Percentiles rank a stretch among this genome's conserved stretches.
Conservation (phyloP, 106 monocot genomes). For the Acanthochlamys bracteata region DNA sequence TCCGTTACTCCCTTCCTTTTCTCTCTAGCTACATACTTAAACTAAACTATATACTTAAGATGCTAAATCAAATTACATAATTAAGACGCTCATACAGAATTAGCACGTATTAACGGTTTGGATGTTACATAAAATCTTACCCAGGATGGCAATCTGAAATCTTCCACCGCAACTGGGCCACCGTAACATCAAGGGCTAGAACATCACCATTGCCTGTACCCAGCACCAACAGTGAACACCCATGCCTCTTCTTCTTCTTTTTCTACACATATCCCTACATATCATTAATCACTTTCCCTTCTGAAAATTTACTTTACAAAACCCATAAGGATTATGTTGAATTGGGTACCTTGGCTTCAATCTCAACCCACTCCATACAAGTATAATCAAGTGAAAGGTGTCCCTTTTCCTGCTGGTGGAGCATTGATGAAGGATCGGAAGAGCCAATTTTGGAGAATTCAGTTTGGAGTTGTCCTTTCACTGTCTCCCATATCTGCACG, state of each 20-base stretch:
- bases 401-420: conserved; percentile 28
- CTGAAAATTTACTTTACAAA: conserved; percentile 5
- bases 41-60: no score
- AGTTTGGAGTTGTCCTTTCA: conserved; percentile 58
- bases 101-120: background rate
- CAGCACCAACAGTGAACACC: conserved; percentile 52
- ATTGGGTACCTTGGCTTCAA: conserved; percentile 47
- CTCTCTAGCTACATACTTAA: no score
- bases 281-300: background rate
- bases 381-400: conserved; percentile 88
- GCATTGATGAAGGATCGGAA: conserved; percentile 10
- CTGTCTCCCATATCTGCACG: conserved; percentile 70
- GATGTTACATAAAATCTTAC: conserved; percentile 26
- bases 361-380: conserved; percentile 86
- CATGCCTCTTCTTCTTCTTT: conserved; percentile 64
- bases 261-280: background rate
- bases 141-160: conserved; percentile 78
- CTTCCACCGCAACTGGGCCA: conserved; percentile 72
- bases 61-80: no score
- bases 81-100: no score
- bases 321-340: background rate
- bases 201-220: conserved; percentile 87
- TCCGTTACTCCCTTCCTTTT: no score
- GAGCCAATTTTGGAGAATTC: conserved; percentile 47
- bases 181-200: conserved; percentile 67